These are phyloP conservation scores for Colletotrichum sansevieriae DNA, from an alignment of 2,329 filamentous ascomycete genomes.

Conservation along the genomic window DNA sequence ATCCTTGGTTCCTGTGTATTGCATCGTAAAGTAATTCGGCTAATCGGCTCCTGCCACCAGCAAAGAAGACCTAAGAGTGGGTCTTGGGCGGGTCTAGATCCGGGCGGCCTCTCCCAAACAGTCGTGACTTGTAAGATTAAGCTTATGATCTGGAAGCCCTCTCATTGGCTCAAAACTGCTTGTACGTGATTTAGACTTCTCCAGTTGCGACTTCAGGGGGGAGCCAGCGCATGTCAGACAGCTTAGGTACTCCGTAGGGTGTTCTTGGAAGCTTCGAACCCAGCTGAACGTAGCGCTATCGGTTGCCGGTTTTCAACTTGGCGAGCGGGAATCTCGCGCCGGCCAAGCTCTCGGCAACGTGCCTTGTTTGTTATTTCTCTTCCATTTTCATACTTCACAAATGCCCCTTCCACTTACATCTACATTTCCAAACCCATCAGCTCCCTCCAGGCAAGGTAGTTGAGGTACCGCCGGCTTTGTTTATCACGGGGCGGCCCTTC, in stretches of 20 bases:
- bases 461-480: background rate
- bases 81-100: background rate
- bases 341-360: slow-evolving; percentile 32
- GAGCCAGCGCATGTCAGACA: slow-evolving; percentile 2
- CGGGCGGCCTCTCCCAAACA: slow-evolving; percentile 28
- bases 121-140: slow-evolving; percentile 13
- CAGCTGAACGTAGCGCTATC: slow-evolving; percentile 5
- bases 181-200: slow-evolving; percentile 17
- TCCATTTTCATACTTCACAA: background rate
- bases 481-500: slow-evolving; percentile 28
- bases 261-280: background rate
- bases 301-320: slow-evolving; percentile 22
- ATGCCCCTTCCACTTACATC: background rate
- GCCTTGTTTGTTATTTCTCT: background rate
- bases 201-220: background rate
- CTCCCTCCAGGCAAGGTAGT: background rate
- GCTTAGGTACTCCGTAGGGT: background rate
- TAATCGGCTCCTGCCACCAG: slow-evolving; percentile 25
- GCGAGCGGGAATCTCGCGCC: slow-evolving; percentile 28
- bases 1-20: background rate
- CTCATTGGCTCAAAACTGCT: background rate
- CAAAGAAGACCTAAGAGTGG: background rate
- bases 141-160: slow-evolving; percentile 24
- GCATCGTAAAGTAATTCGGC: background rate
- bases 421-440: background rate